phyloP scores from a whole-genome alignment of 768 basidiomycete genomes.

The Hericium alpestre region DNA sequence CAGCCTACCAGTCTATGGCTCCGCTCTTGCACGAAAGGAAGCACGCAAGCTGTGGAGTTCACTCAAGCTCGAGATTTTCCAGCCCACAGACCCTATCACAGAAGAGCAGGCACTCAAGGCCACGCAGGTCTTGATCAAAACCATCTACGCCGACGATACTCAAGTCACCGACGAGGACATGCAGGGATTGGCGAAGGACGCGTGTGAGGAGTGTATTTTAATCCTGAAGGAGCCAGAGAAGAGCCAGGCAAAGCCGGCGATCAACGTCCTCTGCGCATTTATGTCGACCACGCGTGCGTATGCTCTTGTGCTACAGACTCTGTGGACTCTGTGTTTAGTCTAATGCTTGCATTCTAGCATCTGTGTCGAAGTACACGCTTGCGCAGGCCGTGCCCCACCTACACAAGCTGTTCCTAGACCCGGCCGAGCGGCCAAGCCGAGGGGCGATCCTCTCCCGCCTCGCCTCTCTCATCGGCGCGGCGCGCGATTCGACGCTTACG shows the following conservation, averaged over 20 bases:
- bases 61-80: constrained; percentile 91
- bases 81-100: constrained; percentile 72
- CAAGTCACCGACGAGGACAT: constrained; percentile 27
- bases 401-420: constrained; percentile 62
- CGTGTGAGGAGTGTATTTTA: constrained; percentile 70
- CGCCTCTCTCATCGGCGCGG: constrained; percentile 50
- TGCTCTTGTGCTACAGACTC: background rate
- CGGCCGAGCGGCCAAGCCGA: constrained; percentile 58
- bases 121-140: constrained; percentile 60
- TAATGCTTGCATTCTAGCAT: constrained; percentile 33
- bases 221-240: constrained; percentile 88
- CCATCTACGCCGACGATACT: constrained; percentile 45
- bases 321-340: background rate
- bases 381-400: constrained; percentile 66
- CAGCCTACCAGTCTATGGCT: constrained; percentile 82
- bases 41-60: constrained; percentile 83
- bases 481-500: constrained; percentile 30
- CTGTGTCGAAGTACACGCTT: constrained; percentile 56
- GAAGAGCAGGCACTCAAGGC: constrained; percentile 67
- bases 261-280: constrained; percentile 71
- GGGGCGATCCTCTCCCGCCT: constrained; percentile 58
- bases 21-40: constrained; percentile 42
- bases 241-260: constrained; percentile 79
- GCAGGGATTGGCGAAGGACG: constrained; percentile 55
- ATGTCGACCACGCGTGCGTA: constrained; percentile 69